These are phyloP conservation scores for Arabidopsis suecica DNA, from an alignment of 345 rosid genomes.

Conservation along the genomic window DNA sequence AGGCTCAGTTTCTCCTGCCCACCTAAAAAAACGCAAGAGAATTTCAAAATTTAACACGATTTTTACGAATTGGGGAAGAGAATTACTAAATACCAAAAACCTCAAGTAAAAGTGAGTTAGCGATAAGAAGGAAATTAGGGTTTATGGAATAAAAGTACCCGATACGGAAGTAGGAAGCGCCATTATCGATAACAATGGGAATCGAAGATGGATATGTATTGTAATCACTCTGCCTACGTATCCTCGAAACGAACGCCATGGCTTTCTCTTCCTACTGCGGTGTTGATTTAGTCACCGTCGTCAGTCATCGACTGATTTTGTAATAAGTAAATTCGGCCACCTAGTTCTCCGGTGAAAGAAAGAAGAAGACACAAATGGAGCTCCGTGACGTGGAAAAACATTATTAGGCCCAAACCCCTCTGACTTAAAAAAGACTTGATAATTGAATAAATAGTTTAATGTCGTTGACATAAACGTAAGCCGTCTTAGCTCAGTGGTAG, in stretches of 20 bases:
- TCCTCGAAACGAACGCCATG: constrained; percentile 70
- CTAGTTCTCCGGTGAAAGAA: constrained; percentile 26
- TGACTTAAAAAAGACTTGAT: neutral
- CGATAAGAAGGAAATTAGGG: constrained; percentile 41
- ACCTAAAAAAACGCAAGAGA: constrained; percentile 49
- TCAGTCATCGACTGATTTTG: constrained; percentile 12
- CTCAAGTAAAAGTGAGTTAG: neutral
- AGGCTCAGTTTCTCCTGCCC: constrained; percentile 98
- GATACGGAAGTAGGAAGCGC: constrained; percentile 92
- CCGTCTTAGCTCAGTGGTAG: constrained; percentile 89
- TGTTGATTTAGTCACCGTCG: neutral
- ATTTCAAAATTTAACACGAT: constrained; percentile 26
- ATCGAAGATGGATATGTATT: constrained; percentile 59
- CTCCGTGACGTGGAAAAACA: neutral
- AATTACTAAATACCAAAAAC: neutral
- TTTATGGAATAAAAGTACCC: constrained; percentile 62
- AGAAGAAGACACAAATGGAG: neutral
- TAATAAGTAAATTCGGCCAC: neutral
- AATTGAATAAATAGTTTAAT: too few species aligned
- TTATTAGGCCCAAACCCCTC: neutral
- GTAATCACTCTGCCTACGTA: constrained; percentile 81
- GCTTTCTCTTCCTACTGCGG: neutral
- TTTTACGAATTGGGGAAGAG: neutral
- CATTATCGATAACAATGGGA: constrained; percentile 98
- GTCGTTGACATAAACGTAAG: neutral